These are phyloP conservation scores for Mycena capillaripes DNA, from an alignment of 768 basidiomycete genomes.

Conservation along the genomic window DNA sequence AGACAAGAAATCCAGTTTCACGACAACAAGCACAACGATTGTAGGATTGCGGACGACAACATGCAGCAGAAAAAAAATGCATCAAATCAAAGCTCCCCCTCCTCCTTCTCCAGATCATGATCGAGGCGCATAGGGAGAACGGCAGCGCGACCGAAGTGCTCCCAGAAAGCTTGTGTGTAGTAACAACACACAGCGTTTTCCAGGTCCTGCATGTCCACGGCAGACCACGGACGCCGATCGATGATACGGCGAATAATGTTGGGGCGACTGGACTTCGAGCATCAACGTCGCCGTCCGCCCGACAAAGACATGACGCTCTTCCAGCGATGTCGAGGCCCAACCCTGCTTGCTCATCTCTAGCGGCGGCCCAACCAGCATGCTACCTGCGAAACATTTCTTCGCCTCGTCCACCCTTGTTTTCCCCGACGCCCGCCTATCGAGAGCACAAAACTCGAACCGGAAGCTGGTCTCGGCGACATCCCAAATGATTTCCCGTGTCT, in stretches of 20 bases:
- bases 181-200: neutral
- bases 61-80: no score
- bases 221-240: neutral
- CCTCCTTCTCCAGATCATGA: neutral
- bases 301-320: neutral
- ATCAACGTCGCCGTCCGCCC: neutral
- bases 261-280: neutral
- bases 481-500: slow-evolving; percentile 8
- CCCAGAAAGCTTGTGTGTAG: slow-evolving; percentile 7
- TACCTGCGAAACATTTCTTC: neutral
- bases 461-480: neutral
- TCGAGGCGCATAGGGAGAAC: neutral
- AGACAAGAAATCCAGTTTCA: no score
- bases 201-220: neutral
- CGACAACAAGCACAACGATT: neutral
- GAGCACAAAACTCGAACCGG: neutral
- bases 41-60: neutral
- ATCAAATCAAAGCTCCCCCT: neutral
- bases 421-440: neutral
- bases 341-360: neutral
- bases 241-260: neutral
- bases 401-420: neutral
- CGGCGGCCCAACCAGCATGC: neutral
- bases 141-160: neutral
- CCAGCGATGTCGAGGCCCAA: neutral